Percentiles rank a stretch among this genome's conserved stretches.
Conservation (phyloP, 768 basidiomycete genomes). For the Pisolithus albus region DNA sequence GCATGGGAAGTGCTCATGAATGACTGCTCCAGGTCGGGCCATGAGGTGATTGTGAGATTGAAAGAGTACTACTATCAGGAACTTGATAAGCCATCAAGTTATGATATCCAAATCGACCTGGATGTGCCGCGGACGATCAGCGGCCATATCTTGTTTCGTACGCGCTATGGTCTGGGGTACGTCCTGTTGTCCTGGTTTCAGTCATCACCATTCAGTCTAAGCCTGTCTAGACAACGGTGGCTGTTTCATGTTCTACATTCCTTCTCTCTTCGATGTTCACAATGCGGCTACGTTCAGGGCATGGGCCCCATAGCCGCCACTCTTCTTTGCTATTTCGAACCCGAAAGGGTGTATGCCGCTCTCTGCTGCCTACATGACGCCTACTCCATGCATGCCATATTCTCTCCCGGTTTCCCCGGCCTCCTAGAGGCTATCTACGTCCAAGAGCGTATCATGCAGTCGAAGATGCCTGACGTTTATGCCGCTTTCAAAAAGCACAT, state of each 20-base stretch:
- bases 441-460: constrained; percentile 83
- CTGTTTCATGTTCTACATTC: constrained; percentile 92
- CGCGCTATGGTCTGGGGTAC: constrained; percentile 92
- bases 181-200: constrained; percentile 2
- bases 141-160: constrained; percentile 90
- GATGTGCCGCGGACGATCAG: constrained; percentile 96
- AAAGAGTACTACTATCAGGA: constrained; percentile 50
- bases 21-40: constrained; percentile 40
- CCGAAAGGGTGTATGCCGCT: constrained; percentile 79
- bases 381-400: constrained; percentile 83
- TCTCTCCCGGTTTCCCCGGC: constrained; percentile 92
- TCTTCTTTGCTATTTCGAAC: constrained; percentile 87
- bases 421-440: constrained; percentile 94
- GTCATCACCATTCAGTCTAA: constrained; percentile 5
- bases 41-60: constrained; percentile 38
- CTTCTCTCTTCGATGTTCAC: constrained; percentile 77
- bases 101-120: constrained; percentile 96
- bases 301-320: constrained; percentile 98
- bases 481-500: constrained; percentile 78
- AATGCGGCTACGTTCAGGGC: constrained; percentile 96
- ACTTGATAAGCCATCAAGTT: constrained; percentile 74
- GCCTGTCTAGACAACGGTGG: constrained; percentile 70
- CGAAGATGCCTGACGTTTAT: constrained; percentile 86
- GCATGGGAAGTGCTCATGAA: constrained; percentile 84
- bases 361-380: constrained; percentile 85